Base-by-base conservation (phyloP, 345 rosid species). In the Physaria fendleri region DNA sequence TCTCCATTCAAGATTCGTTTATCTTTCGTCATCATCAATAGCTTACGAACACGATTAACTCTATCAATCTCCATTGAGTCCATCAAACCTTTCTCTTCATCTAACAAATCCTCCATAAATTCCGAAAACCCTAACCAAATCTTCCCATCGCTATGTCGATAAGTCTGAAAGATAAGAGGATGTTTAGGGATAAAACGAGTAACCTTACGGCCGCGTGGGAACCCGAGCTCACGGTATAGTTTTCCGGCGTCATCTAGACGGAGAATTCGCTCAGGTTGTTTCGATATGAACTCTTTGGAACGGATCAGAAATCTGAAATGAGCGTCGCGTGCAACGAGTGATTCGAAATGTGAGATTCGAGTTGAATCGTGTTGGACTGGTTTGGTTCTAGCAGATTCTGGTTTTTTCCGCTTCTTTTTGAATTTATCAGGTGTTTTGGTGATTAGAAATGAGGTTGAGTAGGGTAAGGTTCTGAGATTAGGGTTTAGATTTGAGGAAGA, bases 131-230 rank as follows among this genome's bases (percentile, higher is more conserved):
- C 97, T 35, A 90, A 14, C 87, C 95, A 85, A 73, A 85, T 76
- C 66, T 82, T 87, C 47, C 78, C 79, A 30, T 87, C 91, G 22
- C 51, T 33, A 56, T 87, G 89, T 38, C 94, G 82, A 62, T 85
- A 83, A 39, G 65, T 73, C 55, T 81, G 76, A 57, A 85, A 78
- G 37, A 90, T 60, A 2, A 85, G 75, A 2, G 94, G 95, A 40
- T 90, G 94, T 65, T 78, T 82, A 23, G 72, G 62, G 65, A 85
- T 53, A 60, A 56, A 90, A 21, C 76, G 79, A 51, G 77, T 38
- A 68, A 83, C 77, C 65, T 83, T 83, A 42, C 97, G 94, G 12
- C 97, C 97, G 24, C 98, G 98, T 9, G 95, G 80, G 75, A 92
- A 85, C 5, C 95, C 95, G 24, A 92, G 87, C 68, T 88, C 88